Conservation (phyloP, 2,329 filamentous ascomycete species). For the Harringtonia lauricola region DNA sequence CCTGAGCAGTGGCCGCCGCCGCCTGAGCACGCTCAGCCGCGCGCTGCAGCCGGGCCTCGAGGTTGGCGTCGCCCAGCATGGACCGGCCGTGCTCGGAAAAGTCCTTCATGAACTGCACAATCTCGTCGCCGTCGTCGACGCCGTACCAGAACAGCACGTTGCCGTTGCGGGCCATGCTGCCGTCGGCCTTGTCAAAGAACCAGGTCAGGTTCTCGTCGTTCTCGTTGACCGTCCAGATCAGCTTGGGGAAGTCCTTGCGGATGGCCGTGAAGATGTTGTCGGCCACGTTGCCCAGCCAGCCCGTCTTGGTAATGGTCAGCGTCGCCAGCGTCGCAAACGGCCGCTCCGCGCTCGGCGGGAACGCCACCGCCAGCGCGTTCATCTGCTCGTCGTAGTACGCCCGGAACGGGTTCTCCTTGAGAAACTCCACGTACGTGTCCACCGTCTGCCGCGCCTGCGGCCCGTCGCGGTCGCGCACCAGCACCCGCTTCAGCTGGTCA, state of each 20-base stretch:
- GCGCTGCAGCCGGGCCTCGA: constrained; percentile 73
- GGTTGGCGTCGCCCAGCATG: constrained; percentile 82
- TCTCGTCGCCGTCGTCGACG: constrained; percentile 68
- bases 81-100: constrained; percentile 73
- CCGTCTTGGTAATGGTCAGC: constrained; percentile 85
- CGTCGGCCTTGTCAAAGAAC: constrained; percentile 97
- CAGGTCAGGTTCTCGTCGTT: constrained; percentile 94
- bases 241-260: constrained; percentile 83
- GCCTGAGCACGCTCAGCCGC: constrained; percentile 50
- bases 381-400: constrained; percentile 91
- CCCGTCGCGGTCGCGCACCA: constrained; percentile 71
- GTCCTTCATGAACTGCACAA: constrained; percentile 72
- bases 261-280: constrained; percentile 92
- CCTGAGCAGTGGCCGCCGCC: constrained; percentile 11
- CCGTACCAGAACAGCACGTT: constrained; percentile 97
- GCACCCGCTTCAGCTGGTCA: constrained; percentile 66
- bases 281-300: constrained; percentile 88
- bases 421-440: constrained; percentile 72
- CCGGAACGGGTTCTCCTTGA: constrained; percentile 71
- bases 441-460: constrained; percentile 75
- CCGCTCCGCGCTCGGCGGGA: constrained; percentile 57
- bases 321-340: constrained; percentile 75
- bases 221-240: constrained; percentile 94
- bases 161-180: constrained; percentile 74
- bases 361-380: constrained; percentile 82